Percentiles rank a stretch among this genome's conserved stretches.
These are phyloP conservation scores for Plasmodium chabaudi DNA, from an alignment of 169 alveolate species.

Conservation along the genomic window DNA sequence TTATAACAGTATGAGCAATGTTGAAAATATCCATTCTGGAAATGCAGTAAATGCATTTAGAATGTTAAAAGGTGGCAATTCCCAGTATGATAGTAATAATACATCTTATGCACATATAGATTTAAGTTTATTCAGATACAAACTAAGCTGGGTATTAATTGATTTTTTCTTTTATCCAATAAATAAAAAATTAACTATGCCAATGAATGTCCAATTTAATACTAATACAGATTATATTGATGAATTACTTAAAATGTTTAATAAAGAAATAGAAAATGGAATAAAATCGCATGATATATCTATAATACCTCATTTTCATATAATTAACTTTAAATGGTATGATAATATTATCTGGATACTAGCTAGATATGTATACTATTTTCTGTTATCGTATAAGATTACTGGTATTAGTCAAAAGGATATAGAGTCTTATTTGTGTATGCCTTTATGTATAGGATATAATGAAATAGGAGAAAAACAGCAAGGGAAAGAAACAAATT, in stretches of 20 bases:
- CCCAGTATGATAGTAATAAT: not conserved
- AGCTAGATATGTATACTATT: constrained; percentile 64
- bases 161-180: constrained; percentile 74
- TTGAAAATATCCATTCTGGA: not conserved
- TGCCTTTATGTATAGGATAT: constrained; percentile 64
- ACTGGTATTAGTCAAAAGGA: constrained; percentile 54
- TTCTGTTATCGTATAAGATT: constrained; percentile 53
- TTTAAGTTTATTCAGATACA: constrained; percentile 70
- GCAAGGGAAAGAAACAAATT: constrained; percentile 10
- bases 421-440: constrained; percentile 65
- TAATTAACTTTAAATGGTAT: constrained; percentile 75
- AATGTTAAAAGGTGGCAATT: not conserved
- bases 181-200: constrained; percentile 51
- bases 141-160: constrained; percentile 72
- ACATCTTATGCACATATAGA: constrained; percentile 15
- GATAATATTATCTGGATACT: constrained; percentile 71
- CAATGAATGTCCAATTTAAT: constrained; percentile 52
- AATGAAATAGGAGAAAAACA: constrained; percentile 26
- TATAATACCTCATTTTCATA: constrained; percentile 74
- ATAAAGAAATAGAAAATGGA: constrained; percentile 58
- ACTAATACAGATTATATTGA: constrained; percentile 68
- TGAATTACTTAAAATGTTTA: constrained; percentile 21
- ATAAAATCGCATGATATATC: constrained; percentile 64
- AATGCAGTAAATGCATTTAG: not conserved
- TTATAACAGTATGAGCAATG: not conserved